Percentiles rank a stretch among this genome's conserved stretches.
Evolutionary conservation across 257 asterid genomes (phyloP).

Genomic region (Catharanthus roseus): DNA sequence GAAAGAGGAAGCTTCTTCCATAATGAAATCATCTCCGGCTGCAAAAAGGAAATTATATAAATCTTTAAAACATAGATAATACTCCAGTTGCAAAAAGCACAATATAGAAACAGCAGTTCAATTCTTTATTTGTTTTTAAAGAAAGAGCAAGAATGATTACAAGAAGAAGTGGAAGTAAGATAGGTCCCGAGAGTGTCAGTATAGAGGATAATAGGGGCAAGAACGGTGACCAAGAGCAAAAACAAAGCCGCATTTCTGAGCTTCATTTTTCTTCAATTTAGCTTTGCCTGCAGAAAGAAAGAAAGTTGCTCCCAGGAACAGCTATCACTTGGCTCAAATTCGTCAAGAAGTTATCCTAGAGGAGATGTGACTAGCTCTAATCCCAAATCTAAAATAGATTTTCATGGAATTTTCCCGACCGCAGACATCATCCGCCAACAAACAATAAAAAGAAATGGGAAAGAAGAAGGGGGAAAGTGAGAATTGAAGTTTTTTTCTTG

Average conservation of each 20-base stretch:
- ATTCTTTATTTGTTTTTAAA: no score
- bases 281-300: neutral
- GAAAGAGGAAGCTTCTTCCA: constrained; percentile 66
- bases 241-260: constrained; percentile 53
- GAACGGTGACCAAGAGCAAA: constrained; percentile 64
- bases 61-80: neutral
- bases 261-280: constrained; percentile 40
- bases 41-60: constrained; percentile 25
- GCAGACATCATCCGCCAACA: neutral
- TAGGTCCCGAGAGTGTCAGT: constrained; percentile 61
- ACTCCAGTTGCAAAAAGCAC: neutral
- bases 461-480: neutral
- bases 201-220: constrained; percentile 72
- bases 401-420: neutral
- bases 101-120: neutral
- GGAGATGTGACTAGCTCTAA: neutral
- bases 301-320: no score
- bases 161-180: constrained; percentile 58
- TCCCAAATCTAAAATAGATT: neutral
- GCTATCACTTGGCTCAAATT: neutral
- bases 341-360: neutral
- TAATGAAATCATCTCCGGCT: constrained; percentile 56
- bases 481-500: neutral
- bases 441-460: neutral
- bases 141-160: constrained; percentile 31